Base-by-base conservation (phyloP, 2,329 filamentous ascomycete genomes). In the Xylaria sp. region DNA sequence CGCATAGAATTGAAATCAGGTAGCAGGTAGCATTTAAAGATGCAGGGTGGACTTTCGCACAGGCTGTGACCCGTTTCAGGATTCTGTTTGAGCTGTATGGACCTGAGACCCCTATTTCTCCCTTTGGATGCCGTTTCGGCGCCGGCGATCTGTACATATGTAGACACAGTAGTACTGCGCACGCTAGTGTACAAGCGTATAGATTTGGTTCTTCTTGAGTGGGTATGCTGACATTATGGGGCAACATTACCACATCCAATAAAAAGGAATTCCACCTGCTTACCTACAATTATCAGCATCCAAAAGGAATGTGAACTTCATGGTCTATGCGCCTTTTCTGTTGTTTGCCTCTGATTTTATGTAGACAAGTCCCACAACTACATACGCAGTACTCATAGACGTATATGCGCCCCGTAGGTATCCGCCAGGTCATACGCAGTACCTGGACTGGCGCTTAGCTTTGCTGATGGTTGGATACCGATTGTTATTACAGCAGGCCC, bases 401-500 rank as follows among this genome's bases (percentile, higher is more conserved):
- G 27, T 54, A 31, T n/a, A n/a, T n/a, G n/a, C n/a, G n/a, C 33
- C 29, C 31, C 39, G 2, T 50, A 22, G 2, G 49, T 36, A 22
- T n/a, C 27, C 5, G 47, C 17, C 7, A 10, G 3, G 29, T n/a
- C 20, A 38, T 36, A 22, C 13, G 25, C 36, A 45, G 20, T n/a
- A 58, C 22, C 42, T 59, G 27, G 55, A 59, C 11, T 56, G 56
- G 60, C 64, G 64, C 64, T 54, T 64, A 47, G 56, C 27, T 55
- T 25, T 31, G 45, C 10, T 11, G 31, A 33, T 44, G 45, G 25
- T 17, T 60, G 17, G 54, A 25, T 29, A 59, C 31, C 53, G 47
- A 51, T 61, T 45, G 36, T 42, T 27, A 60, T 55, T 31, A 29
- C 11, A 45, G 5, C 6, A 50, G 55, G 25, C 33, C 53, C 45